Conservation (phyloP, 495 filamentous ascomycete species). For the Xylaria grammica region DNA sequence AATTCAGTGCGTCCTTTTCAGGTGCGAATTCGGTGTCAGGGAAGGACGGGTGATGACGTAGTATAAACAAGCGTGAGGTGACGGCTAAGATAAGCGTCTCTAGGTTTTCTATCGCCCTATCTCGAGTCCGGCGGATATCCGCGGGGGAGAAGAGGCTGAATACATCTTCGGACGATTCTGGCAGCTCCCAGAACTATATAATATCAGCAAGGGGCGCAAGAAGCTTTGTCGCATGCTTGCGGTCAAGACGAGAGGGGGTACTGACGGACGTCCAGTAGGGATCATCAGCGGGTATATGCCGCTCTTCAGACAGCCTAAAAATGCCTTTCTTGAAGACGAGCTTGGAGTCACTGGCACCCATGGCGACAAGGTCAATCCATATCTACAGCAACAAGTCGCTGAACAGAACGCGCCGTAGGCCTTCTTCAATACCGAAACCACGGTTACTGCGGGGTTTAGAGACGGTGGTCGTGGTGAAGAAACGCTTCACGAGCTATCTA, state of each 20-base stretch:
- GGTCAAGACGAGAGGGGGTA: slow-evolving; percentile 21
- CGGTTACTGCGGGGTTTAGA: too few species aligned
- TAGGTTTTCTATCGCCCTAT: slow-evolving; percentile 84
- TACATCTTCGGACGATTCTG: slow-evolving; percentile 93
- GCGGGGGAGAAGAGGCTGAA: slow-evolving; percentile 94
- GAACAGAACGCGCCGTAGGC: neutral
- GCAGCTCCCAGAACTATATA: slow-evolving; percentile 92
- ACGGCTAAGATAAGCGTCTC: slow-evolving; percentile 87
- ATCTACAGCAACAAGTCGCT: slow-evolving; percentile 24
- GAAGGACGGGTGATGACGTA: slow-evolving; percentile 89
- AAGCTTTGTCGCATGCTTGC: neutral
- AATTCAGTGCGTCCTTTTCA: slow-evolving; percentile 89
- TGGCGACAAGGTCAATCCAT: slow-evolving; percentile 47
- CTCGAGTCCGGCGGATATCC: slow-evolving; percentile 90
- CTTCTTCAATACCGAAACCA: too few species aligned
- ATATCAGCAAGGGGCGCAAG: slow-evolving; percentile 15
- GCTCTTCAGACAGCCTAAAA: slow-evolving; percentile 92
- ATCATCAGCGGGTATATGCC: slow-evolving; percentile 85
- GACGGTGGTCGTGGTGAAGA: too few species aligned
- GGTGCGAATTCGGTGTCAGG: slow-evolving; percentile 89
- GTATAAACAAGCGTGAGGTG: slow-evolving; percentile 75
- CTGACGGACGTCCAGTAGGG: slow-evolving; percentile 90
- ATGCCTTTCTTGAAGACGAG: slow-evolving; percentile 99
- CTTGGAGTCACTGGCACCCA: slow-evolving; percentile 99
- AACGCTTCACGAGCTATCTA: too few species aligned